Conservation (phyloP, 148 eudicot species). For the Nepenthes mirabilis region DNA sequence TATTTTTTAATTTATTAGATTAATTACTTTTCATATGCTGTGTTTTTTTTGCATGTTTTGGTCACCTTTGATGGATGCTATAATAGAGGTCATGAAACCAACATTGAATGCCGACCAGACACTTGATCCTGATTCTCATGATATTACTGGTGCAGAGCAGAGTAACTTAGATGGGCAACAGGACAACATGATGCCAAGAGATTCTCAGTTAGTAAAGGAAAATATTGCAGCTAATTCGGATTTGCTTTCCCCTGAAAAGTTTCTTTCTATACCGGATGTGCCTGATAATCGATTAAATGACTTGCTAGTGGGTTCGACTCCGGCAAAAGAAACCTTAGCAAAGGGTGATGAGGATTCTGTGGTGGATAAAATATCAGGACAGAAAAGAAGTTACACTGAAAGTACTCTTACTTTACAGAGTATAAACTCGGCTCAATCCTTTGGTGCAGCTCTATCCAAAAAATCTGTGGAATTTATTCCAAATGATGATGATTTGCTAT, state of each 20-base stretch:
- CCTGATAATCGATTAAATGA: constrained; percentile 15
- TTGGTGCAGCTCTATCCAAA: constrained; percentile 41
- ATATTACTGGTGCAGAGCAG: constrained; percentile 9
- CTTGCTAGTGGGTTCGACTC: constrained; percentile 39
- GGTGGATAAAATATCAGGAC: constrained; percentile 33
- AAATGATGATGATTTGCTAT: constrained; percentile 79
- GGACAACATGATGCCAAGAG: constrained; percentile 13
- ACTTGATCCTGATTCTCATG: constrained; percentile 14
- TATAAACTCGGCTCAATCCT: constrained; percentile 62
- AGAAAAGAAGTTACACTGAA: constrained; percentile 79
- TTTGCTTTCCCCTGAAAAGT: constrained; percentile 50
- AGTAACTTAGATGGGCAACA: constrained; percentile 16
- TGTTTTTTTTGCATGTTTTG: no score
- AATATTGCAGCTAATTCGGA: constrained; percentile 17
- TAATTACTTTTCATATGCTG: no score
- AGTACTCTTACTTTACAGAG: constrained; percentile 75
- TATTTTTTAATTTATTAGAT: no score
- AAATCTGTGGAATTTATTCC: constrained; percentile 53
- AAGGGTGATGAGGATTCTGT: constrained; percentile 9
- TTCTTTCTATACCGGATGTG: constrained; percentile 31
- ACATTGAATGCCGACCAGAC: constrained; percentile 2
- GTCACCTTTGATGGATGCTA: no score
- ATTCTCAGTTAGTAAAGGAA: constrained; percentile 17
- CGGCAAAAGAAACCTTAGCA: constrained; percentile 17
- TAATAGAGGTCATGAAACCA: no score